Percentiles rank a stretch among this genome's conserved stretches.
Conservation (phyloP, 2,329 filamentous ascomycete genomes). For the Trichocomaceae sp. region DNA sequence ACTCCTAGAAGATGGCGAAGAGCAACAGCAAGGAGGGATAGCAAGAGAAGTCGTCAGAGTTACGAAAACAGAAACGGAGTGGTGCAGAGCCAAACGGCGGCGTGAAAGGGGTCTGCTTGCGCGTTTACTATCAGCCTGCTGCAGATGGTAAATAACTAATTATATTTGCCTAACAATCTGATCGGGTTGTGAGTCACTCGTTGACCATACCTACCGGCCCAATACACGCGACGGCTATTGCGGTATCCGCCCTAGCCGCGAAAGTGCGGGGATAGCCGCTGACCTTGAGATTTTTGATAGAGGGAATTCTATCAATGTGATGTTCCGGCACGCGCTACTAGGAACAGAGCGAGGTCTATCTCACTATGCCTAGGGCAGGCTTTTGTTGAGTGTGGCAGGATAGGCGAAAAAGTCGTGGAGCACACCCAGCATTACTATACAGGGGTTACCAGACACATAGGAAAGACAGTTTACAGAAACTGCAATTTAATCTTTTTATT, state of each 20-base stretch:
- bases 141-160: not conserved
- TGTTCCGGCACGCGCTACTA: not conserved
- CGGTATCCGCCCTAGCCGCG: not conserved
- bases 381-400: no score
- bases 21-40: not conserved
- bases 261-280: not conserved
- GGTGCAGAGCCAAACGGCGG: not conserved
- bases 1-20: not conserved
- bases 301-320: not conserved
- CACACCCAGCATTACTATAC: not conserved
- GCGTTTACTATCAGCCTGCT: not conserved
- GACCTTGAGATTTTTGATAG: not conserved
- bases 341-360: not conserved
- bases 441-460: no score
- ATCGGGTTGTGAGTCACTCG: not conserved
- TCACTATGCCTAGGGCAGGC: not conserved
- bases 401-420: no score
- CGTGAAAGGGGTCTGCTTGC: not conserved
- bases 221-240: not conserved
- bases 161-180: no score
- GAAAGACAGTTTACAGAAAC: no score
- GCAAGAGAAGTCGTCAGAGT: not conserved
- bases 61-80: not conserved
- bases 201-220: not conserved
- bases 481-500: no score